A percentile compares a stretch with the other conserved stretches of the same genome.
Evolutionary conservation across 148 eudicot genomes (phyloP).

Genomic region (Polygonum aviculare): DNA sequence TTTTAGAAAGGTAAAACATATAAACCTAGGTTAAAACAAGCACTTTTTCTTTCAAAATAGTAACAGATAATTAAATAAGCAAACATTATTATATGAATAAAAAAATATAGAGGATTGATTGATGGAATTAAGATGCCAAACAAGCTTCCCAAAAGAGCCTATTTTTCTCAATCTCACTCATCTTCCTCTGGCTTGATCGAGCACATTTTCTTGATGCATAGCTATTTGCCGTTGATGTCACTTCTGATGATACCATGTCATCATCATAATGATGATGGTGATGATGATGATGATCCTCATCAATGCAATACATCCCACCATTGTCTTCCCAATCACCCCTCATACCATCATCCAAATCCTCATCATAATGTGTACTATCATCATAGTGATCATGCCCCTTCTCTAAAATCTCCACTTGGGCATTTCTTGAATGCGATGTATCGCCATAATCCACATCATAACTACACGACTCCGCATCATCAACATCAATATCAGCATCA

Average conservation of each 20-base stretch:
- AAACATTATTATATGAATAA: neutral
- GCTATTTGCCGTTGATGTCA: conserved; percentile 28
- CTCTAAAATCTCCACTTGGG: neutral
- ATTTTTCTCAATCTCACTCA: conserved; percentile 46
- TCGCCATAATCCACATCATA: conserved; percentile 21
- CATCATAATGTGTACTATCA: neutral
- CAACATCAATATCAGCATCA: conserved; percentile 11
- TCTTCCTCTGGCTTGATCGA: conserved; percentile 25
- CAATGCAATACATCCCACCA: conserved; percentile 7
- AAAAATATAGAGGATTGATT: neutral
- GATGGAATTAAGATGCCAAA: conserved; percentile 43
- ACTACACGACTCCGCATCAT: conserved; percentile 69
- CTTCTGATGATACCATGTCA: conserved; percentile 14
- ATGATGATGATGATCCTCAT: conserved; percentile 5
- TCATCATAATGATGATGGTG: conserved; percentile 12
- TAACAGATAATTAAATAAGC: neutral
- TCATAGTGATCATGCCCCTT: neutral
- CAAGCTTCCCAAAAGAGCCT: conserved; percentile 85
- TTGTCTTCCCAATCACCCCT: neutral
- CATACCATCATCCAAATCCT: neutral
- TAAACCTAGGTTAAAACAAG: too few species aligned
- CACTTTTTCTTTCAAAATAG: too few species aligned
- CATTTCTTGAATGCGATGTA: neutral
- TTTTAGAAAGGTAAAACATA: too few species aligned
- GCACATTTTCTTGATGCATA: conserved; percentile 22